Conservation (phyloP, 495 filamentous ascomycete genomes). For the Hypoxylon intermedium region DNA sequence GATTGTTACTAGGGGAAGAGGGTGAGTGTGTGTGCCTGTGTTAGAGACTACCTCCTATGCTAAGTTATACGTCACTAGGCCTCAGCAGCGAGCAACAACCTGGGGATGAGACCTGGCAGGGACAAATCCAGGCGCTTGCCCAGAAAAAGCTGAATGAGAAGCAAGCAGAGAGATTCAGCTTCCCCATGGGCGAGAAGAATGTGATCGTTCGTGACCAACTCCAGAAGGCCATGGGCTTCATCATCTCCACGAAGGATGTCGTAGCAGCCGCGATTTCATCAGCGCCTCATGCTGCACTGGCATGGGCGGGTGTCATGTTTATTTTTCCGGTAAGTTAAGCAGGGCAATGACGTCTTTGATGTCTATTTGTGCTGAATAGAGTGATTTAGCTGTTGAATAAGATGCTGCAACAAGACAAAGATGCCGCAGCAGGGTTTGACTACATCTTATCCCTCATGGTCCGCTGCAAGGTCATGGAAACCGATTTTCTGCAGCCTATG, state of each 20-base stretch:
- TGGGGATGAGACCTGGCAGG: too few relatives aligned
- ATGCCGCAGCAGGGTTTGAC: slow-evolving; percentile 14
- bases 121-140: slow-evolving; percentile 5
- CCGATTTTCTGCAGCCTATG: slow-evolving; percentile 1
- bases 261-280: slow-evolving; percentile 17
- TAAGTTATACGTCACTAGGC: too few relatives aligned
- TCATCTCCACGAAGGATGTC: slow-evolving; percentile 8
- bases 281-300: slow-evolving; percentile 14
- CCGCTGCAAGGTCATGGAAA: slow-evolving; percentile 3
- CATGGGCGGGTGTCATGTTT: slow-evolving; percentile 19
- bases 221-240: background rate
- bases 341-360: background rate
- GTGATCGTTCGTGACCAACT: slow-evolving; percentile 5
- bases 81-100: too few relatives aligned
- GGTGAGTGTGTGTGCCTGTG: too few relatives aligned
- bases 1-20: too few relatives aligned
- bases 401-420: slow-evolving; percentile 9
- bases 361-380: background rate
- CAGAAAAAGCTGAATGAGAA: background rate
- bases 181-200: background rate
- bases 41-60: too few relatives aligned
- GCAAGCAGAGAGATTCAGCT: background rate
- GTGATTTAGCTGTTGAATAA: background rate
- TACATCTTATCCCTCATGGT: slow-evolving; percentile 10
- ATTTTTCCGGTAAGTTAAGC: slow-evolving; percentile 13